These are phyloP conservation scores for Moricandia arvensis DNA, from an alignment of 345 rosid genomes.

Conservation along the genomic window DNA sequence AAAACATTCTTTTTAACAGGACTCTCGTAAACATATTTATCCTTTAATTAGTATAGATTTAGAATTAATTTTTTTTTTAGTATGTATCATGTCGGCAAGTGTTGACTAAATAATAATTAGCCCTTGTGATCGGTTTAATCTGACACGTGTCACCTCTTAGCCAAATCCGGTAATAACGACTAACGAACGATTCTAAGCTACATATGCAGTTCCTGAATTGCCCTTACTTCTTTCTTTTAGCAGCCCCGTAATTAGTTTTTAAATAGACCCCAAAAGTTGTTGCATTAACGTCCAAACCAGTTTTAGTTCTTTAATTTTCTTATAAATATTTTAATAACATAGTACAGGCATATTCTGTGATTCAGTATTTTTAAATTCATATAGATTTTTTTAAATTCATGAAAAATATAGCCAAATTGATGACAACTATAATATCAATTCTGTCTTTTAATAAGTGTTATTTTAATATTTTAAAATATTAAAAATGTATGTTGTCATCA, in stretches of 20 bases:
- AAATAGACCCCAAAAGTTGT: not conserved
- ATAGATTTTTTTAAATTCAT: not conserved
- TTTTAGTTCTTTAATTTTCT: not conserved
- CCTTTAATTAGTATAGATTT: too few species aligned
- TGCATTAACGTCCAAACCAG: not conserved
- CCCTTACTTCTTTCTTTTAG: too few species aligned
- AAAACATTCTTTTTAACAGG: too few species aligned
- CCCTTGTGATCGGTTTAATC: not conserved
- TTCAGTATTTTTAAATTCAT: not conserved
- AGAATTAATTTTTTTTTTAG: too few species aligned
- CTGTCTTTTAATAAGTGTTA: too few species aligned
- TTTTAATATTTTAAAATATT: too few species aligned
- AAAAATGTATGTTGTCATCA: too few species aligned
- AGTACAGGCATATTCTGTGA: not conserved
- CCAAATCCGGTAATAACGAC: not conserved
- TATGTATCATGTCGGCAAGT: not conserved
- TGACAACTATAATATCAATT: not conserved
- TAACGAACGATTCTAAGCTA: not conserved
- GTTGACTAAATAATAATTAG: not conserved
- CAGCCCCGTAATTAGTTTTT: not conserved
- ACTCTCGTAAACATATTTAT: too few species aligned
- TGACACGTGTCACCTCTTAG: slow-evolving; percentile 21
- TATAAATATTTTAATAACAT: not conserved
- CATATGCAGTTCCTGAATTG: not conserved
- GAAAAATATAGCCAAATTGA: not conserved